Evolutionary conservation across 1,284 basidiomycete genomes (phyloP).

Genomic region (Sporisorium exsertum): DNA sequence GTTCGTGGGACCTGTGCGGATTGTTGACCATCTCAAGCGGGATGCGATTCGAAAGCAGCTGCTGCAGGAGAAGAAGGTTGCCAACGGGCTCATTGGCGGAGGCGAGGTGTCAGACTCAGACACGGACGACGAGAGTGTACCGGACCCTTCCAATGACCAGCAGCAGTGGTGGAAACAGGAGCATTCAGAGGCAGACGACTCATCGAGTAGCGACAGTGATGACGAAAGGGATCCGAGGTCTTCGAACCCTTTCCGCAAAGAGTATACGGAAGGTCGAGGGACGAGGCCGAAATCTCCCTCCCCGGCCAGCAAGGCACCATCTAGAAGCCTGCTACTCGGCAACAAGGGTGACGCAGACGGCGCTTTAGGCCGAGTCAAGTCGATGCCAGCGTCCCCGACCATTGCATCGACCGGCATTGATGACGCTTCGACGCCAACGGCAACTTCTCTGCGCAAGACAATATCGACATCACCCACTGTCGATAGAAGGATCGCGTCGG

Average conservation of each 20-base stretch:
- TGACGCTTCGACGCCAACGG: neutral
- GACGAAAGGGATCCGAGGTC: conserved; percentile 1
- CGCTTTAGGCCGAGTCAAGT: conserved; percentile 6
- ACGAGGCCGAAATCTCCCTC: neutral
- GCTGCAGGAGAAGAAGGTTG: conserved; percentile 34
- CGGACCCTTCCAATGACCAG: conserved; percentile 46
- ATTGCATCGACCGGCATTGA: neutral
- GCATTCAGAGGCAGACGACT: neutral
- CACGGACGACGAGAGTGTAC: conserved; percentile 29
- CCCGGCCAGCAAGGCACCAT: conserved; percentile 2
- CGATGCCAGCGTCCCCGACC: conserved; percentile 27
- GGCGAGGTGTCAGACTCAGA: conserved; percentile 22
- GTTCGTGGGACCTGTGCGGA: conserved; percentile 81
- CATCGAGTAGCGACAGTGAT: conserved; percentile 19
- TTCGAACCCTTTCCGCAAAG: conserved; percentile 24
- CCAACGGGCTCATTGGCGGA: conserved; percentile 19
- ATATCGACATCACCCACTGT: conserved; percentile 28
- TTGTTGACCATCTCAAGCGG: conserved; percentile 82
- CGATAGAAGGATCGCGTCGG: conserved; percentile 33
- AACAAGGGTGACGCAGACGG: neutral
- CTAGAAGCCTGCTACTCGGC: neutral
- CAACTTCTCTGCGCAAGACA: conserved; percentile 24
- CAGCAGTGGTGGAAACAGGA: conserved; percentile 48
- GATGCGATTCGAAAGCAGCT: conserved; percentile 77
- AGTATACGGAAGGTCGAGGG: neutral